phyloP scores from a whole-genome alignment of 306 rosid species.

The Trifolium repens region DNA sequence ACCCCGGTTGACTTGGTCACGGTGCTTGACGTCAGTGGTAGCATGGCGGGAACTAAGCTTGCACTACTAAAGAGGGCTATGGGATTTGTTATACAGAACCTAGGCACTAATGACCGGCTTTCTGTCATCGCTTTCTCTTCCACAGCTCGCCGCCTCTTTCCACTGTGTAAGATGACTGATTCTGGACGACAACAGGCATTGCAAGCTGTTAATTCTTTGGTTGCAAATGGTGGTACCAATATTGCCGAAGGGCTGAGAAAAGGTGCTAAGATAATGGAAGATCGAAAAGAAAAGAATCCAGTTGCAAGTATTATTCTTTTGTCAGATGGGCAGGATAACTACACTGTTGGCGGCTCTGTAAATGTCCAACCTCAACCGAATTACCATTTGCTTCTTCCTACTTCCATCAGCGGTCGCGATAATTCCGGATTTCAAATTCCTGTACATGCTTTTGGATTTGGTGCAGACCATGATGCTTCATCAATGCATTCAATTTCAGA shows the following conservation, averaged over 20 bases:
- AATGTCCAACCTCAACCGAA: conserved; percentile 68
- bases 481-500: conserved; percentile 96
- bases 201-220: conserved; percentile 95
- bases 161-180: conserved; percentile 79
- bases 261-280: conserved; percentile 94
- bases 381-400: conserved; percentile 82
- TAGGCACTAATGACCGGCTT: conserved; percentile 87
- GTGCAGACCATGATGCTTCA: conserved; percentile 92
- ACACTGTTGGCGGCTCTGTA: conserved; percentile 72
- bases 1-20: conserved; percentile 98
- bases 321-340: conserved; percentile 97
- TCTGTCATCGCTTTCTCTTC: conserved; percentile 97
- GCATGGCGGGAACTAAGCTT: conserved; percentile 99
- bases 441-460: conserved; percentile 94
- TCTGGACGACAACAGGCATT: conserved; percentile 86
- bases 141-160: conserved; percentile 95
- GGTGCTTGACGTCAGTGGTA: conserved; percentile 92
- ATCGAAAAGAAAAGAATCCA: conserved; percentile 82
- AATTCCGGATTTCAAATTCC: conserved; percentile 86
- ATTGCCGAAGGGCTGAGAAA: conserved; percentile 94
- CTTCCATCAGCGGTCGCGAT: conserved; percentile 63
- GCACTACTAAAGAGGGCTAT: conserved; percentile 94
- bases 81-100: conserved; percentile 97
- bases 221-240: conserved; percentile 98
- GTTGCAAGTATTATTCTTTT: conserved; percentile 85